Conservation (phyloP, 208 protist species). For the Plasmodiophora brassicae region DNA sequence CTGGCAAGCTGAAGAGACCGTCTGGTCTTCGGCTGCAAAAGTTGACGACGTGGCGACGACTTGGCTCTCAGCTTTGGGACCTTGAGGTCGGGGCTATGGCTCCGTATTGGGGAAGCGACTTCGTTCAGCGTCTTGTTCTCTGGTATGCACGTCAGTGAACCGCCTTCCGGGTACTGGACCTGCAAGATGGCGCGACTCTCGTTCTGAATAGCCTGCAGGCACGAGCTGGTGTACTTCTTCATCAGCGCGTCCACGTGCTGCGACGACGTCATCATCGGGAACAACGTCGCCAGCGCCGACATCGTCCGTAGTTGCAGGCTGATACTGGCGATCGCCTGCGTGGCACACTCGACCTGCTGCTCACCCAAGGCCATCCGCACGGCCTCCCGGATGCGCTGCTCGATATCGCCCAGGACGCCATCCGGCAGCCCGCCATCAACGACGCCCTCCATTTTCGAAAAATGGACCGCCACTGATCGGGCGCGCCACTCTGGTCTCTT, state of each 20-base stretch:
- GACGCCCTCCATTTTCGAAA: no score
- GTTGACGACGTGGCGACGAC: background rate
- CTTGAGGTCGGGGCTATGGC: background rate
- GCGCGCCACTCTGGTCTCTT: no score
- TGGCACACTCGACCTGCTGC: background rate
- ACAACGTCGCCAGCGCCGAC: background rate
- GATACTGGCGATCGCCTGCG: background rate
- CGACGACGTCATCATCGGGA: background rate
- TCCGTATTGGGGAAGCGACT: background rate
- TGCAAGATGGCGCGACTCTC: background rate
- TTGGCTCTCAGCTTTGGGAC: constrained; percentile 1
- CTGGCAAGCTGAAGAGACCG: background rate
- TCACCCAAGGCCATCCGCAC: background rate
- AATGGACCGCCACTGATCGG: no score
- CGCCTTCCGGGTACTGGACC: background rate
- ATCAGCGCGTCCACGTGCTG: background rate
- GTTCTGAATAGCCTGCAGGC: background rate
- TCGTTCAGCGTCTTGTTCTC: background rate
- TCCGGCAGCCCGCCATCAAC: no score
- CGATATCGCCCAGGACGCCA: no score
- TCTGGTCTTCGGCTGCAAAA: background rate
- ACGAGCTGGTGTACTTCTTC: constrained; percentile 17
- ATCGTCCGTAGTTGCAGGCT: background rate
- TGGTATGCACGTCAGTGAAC: background rate
- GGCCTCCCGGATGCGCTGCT: background rate